A percentile compares a stretch with the other conserved stretches of the same genome.
Conservation (phyloP, 2,329 filamentous ascomycete genomes). For the Pestalotiopsis sp. region DNA sequence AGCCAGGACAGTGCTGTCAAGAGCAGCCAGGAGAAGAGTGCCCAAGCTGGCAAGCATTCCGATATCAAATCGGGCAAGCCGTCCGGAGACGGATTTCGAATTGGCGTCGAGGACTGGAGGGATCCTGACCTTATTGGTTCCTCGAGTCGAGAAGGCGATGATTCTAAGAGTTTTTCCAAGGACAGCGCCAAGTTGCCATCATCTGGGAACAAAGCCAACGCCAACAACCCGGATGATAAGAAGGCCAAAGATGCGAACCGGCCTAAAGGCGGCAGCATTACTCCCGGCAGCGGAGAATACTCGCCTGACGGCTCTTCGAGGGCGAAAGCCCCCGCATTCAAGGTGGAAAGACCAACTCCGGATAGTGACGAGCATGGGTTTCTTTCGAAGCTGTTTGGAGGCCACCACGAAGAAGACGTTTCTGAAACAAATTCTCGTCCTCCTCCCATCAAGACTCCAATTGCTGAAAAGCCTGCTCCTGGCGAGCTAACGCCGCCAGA, state of each 20-base stretch:
- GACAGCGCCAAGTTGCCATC: conserved; percentile 18
- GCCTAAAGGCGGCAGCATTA: conserved; percentile 68
- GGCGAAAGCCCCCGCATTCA: conserved; percentile 21
- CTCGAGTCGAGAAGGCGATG: conserved; percentile 26
- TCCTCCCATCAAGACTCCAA: conserved; percentile 25
- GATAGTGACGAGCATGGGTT: conserved; percentile 34
- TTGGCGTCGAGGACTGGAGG: conserved; percentile 86
- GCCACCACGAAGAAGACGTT: conserved; percentile 38
- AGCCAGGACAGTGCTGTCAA: conserved; percentile 47
- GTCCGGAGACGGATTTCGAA: conserved; percentile 68
- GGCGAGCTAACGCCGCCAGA: conserved; percentile 37
- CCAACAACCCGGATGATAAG: conserved; percentile 23
- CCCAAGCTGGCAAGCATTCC: conserved; percentile 30
- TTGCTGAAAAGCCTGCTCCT: conserved; percentile 22
- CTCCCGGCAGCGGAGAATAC: conserved; percentile 75
- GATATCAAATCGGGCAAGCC: conserved; percentile 22
- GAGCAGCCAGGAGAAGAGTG: conserved; percentile 42
- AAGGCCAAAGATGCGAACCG: conserved; percentile 35
- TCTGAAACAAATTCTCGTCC: conserved; percentile 32
- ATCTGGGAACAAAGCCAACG: conserved; percentile 20
- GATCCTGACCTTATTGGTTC: conserved; percentile 71
- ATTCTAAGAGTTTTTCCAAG: conserved; percentile 32
- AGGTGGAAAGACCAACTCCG: conserved; percentile 22
- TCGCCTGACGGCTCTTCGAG: conserved; percentile 40
- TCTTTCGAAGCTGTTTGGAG: conserved; percentile 53